Percentiles rank a stretch among this genome's conserved stretches.
Conservation (phyloP, 805 yeast genomes). For the Zygosaccharomyces pseudorouxii region DNA sequence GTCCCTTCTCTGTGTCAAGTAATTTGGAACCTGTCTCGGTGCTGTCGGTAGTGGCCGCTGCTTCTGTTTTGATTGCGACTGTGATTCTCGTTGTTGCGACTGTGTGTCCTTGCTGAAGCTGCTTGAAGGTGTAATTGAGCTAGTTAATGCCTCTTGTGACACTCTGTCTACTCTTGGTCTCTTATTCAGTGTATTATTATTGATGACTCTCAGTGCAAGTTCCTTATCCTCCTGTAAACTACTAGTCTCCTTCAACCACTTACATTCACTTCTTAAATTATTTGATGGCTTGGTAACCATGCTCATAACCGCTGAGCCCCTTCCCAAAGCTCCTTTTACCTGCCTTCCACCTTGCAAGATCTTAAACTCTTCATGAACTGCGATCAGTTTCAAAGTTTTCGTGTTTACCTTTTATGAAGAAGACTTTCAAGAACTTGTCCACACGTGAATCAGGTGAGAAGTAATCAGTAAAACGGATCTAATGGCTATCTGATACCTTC, state of each 20-base stretch:
- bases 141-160: not conserved
- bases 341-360: not conserved
- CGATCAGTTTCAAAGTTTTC: conserved; percentile 2
- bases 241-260: conserved; percentile 30
- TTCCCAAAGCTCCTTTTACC: not conserved
- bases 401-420: conserved; percentile 6
- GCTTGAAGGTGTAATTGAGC: not conserved
- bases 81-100: not conserved
- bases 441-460: not conserved
- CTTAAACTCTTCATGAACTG: not conserved
- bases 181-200: conserved; percentile 13
- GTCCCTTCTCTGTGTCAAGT: not conserved
- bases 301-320: not conserved
- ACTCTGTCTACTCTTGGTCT: conserved; percentile 3
- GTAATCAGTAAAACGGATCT: not conserved
- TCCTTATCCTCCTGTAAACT: conserved; percentile 19
- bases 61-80: not conserved
- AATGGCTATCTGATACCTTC: not conserved
- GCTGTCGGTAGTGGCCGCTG: not conserved
- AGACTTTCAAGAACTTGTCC: not conserved
- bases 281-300: conserved; percentile 35
- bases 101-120: not conserved
- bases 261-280: conserved; percentile 32
- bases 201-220: conserved; percentile 16
- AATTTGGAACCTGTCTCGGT: not conserved